Conservation (phyloP, 2,329 filamentous ascomycete genomes). For the Botrytis tulipae region DNA sequence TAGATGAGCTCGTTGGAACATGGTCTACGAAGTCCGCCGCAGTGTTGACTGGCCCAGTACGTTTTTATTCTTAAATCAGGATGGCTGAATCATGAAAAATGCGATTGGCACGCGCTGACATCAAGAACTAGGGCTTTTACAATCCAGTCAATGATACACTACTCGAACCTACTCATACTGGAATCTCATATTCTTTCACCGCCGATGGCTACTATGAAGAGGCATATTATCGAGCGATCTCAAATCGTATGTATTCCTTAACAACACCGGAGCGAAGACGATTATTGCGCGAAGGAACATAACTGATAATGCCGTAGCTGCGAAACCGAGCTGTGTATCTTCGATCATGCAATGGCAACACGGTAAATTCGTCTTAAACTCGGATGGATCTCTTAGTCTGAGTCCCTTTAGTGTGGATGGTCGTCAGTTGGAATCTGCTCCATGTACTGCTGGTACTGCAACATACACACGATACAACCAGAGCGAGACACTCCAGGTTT, state of each 20-base stretch:
- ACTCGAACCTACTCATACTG: constrained; percentile 63
- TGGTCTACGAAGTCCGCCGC: constrained; percentile 70
- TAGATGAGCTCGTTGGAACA: constrained; percentile 58
- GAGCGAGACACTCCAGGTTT: constrained; percentile 60
- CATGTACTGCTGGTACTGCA: constrained; percentile 53
- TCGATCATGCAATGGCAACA: constrained; percentile 74
- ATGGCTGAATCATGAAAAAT: constrained; percentile 10
- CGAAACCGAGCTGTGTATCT: constrained; percentile 58
- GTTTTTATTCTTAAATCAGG: constrained; percentile 38
- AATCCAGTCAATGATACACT: constrained; percentile 64
- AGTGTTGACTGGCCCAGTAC: constrained; percentile 67
- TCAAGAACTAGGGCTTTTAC: constrained; percentile 60
- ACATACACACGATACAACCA: constrained; percentile 67
- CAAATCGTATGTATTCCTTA: constrained; percentile 56
- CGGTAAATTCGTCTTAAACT: constrained; percentile 56
- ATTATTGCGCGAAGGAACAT: constrained; percentile 15
- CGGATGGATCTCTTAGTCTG: constrained; percentile 58
- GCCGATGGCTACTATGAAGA: constrained; percentile 65
- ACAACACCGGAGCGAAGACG: not conserved
- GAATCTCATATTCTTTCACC: constrained; percentile 74
- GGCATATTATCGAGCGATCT: constrained; percentile 66
- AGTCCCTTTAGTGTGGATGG: constrained; percentile 64
- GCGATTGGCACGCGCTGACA: constrained; percentile 23
- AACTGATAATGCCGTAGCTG: constrained; percentile 44
- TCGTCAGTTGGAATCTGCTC: constrained; percentile 63